Evolutionary conservation across 139 green algal genomes (phyloP).

Genomic region (Chlamydomonas sphaeroides): DNA sequence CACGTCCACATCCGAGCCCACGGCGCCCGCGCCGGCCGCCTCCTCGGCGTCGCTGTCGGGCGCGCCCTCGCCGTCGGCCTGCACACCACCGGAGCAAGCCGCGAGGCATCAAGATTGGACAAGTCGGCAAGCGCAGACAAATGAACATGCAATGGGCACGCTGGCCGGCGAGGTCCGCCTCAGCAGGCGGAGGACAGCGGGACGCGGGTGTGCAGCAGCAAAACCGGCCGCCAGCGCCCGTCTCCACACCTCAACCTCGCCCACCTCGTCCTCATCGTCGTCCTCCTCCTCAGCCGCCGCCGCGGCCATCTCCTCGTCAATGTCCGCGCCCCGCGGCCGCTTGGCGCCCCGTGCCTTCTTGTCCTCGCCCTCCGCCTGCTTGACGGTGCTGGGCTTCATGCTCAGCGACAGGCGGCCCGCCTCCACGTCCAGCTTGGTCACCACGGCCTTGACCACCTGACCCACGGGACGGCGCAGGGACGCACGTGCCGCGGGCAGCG

Average conservation of each 20-base stretch:
- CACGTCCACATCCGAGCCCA: slow-evolving; percentile 46
- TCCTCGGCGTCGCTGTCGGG: not conserved
- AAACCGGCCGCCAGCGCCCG: too few relatives aligned
- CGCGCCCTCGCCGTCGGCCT: too few relatives aligned
- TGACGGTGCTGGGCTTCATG: slow-evolving; percentile 75
- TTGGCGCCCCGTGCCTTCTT: slow-evolving; percentile 32
- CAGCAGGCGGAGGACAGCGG: too few relatives aligned
- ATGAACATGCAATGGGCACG: too few relatives aligned
- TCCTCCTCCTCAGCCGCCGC: slow-evolving; percentile 54
- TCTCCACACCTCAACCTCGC: slow-evolving; percentile 41
- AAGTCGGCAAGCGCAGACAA: too few relatives aligned
- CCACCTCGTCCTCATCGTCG: slow-evolving; percentile 49
- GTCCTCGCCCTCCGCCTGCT: slow-evolving; percentile 45
- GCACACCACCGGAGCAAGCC: too few relatives aligned
- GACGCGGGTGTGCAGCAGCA: too few relatives aligned
- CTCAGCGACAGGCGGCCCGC: slow-evolving; percentile 71
- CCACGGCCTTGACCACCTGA: slow-evolving; percentile 74
- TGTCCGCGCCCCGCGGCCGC: slow-evolving; percentile 37
- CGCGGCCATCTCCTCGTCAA: slow-evolving; percentile 61
- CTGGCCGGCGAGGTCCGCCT: too few relatives aligned
- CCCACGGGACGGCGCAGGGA: too few relatives aligned
- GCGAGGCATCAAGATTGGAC: too few relatives aligned
- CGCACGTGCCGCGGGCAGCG: too few relatives aligned
- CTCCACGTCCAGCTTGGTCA: slow-evolving; percentile 75
- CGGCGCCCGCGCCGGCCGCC: slow-evolving; percentile 52